phyloP scores from a whole-genome alignment of 257 asterid species.

The Voacanga thouarsii region DNA sequence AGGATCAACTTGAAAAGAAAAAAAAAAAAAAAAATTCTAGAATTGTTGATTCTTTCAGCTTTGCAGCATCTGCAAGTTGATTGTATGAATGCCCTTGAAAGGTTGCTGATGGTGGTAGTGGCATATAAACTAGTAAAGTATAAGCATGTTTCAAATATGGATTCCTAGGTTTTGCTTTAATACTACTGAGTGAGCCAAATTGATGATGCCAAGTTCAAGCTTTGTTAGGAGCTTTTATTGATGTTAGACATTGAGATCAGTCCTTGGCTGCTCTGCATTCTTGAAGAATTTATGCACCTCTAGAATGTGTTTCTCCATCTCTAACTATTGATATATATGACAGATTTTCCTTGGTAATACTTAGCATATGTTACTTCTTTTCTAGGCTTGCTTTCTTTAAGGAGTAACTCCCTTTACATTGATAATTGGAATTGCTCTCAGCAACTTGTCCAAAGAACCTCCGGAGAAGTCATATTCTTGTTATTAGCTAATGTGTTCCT shows the following conservation, averaged over 20 bases:
- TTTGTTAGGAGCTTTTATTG: background rate
- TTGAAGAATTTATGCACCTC: background rate
- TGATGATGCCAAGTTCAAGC: background rate
- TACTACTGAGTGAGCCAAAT: background rate
- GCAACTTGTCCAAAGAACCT: background rate
- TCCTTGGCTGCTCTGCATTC: background rate
- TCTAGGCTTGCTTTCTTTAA: background rate
- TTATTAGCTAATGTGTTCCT: background rate
- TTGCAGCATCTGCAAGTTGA: background rate
- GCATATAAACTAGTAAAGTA: background rate
- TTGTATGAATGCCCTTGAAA: background rate
- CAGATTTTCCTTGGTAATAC: background rate
- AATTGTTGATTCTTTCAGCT: background rate
- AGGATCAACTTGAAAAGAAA: background rate
- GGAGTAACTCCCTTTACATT: background rate
- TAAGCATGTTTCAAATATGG: background rate
- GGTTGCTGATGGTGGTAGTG: background rate
- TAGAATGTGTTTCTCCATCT: background rate
- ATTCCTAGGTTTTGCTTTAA: background rate
- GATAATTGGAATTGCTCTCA: background rate
- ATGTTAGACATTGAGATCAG: background rate
- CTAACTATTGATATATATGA: background rate
- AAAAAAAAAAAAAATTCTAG: background rate
- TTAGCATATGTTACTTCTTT: background rate
- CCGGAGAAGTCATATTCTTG: background rate